Percentiles rank a stretch among this genome's conserved stretches.
Evolutionary conservation across 106 monocot genomes (phyloP).

Genomic region (Allium sativum): DNA sequence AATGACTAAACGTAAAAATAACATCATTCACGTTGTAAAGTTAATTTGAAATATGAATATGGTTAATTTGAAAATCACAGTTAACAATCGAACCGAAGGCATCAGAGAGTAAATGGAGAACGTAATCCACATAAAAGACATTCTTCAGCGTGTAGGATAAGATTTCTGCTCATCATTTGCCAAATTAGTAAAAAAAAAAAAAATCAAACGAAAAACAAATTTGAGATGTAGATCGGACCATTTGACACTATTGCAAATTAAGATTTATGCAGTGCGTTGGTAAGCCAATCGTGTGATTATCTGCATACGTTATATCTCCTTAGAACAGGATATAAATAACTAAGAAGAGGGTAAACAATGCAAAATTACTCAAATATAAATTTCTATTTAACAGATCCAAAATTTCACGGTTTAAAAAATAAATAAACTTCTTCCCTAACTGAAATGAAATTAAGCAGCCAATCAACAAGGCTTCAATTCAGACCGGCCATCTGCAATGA

Average conservation of each 20-base stretch:
- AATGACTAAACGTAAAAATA: too few relatives aligned
- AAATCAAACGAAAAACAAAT: neutral
- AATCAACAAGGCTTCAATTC: too few relatives aligned
- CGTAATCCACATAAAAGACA: slow-evolving; percentile 5
- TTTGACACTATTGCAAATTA: slow-evolving; percentile 11
- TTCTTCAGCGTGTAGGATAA: slow-evolving; percentile 13
- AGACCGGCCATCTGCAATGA: too few relatives aligned
- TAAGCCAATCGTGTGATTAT: slow-evolving; percentile 13
- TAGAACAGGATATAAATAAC: neutral
- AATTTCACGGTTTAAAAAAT: too few relatives aligned
- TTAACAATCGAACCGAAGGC: too few relatives aligned
- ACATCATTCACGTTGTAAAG: too few relatives aligned
- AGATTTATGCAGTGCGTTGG: slow-evolving; percentile 15
- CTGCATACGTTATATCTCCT: slow-evolving; percentile 16
- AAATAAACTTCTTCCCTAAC: too few relatives aligned
- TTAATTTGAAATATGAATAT: too few relatives aligned
- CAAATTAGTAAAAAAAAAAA: neutral
- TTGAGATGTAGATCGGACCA: slow-evolving; percentile 11
- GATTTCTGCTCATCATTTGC: slow-evolving; percentile 2
- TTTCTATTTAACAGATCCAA: too few relatives aligned
- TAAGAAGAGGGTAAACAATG: slow-evolving; percentile 9
- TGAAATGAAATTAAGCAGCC: too few relatives aligned
- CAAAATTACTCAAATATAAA: too few relatives aligned
- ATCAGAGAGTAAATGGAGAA: slow-evolving; percentile 8
- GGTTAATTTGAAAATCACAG: too few relatives aligned